Conservation (phyloP, 1,139 yeast genomes). For the Lipomyces yarrowii region DNA sequence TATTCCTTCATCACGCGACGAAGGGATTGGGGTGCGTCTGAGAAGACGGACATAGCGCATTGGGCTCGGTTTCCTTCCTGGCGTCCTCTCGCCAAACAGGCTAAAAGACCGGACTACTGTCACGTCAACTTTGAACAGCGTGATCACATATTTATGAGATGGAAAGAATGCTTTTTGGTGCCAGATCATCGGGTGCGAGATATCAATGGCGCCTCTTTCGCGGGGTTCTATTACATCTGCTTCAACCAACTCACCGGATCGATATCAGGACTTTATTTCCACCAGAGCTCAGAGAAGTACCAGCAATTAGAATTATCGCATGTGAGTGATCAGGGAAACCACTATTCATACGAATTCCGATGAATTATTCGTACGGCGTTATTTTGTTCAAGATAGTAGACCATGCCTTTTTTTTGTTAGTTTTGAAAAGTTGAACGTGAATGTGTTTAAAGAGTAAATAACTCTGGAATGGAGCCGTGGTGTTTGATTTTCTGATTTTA, state of each 20-base stretch:
- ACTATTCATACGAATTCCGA: slow-evolving; percentile 46
- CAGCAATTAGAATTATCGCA: slow-evolving; percentile 64
- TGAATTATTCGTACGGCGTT: slow-evolving; percentile 21
- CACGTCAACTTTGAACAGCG: slow-evolving; percentile 44
- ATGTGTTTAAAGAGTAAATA: background rate
- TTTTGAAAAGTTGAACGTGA: background rate
- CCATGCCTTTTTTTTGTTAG: background rate
- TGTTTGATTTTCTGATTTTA: background rate
- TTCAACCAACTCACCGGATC: slow-evolving; percentile 76
- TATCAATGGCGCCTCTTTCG: slow-evolving; percentile 77
- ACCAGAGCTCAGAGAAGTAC: slow-evolving; percentile 72
- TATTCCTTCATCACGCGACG: slow-evolving; percentile 52
- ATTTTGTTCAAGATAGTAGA: background rate
- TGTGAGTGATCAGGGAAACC: slow-evolving; percentile 47
- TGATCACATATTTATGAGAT: slow-evolving; percentile 78
- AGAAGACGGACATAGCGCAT: slow-evolving; percentile 75
- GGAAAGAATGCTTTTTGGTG: slow-evolving; percentile 87
- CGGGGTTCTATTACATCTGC: slow-evolving; percentile 88
- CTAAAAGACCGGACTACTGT: slow-evolving; percentile 39
- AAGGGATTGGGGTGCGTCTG: slow-evolving; percentile 62
- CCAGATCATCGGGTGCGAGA: slow-evolving; percentile 72
- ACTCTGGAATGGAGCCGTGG: background rate
- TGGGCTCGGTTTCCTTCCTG: slow-evolving; percentile 79
- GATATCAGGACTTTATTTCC: slow-evolving; percentile 80
- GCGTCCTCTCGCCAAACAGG: slow-evolving; percentile 46